Conservation (phyloP, 2,329 filamentous ascomycete genomes). For the Blastomyces emzantsi region DNA sequence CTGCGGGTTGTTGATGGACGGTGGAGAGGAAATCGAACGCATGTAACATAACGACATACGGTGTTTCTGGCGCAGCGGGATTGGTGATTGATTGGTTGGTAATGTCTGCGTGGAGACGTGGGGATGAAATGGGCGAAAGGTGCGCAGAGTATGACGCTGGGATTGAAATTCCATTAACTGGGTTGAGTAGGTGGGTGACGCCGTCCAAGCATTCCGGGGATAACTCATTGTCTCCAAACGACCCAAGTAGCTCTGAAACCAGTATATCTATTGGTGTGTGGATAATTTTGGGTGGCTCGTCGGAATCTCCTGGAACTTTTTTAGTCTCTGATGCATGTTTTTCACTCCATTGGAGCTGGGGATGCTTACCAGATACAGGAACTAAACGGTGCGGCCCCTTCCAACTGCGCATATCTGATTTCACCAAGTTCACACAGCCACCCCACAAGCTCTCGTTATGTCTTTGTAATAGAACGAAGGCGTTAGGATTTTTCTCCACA, state of each 20-base stretch:
- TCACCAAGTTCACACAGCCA: conserved; percentile 72
- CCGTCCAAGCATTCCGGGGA: conserved; percentile 95
- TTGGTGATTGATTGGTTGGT: conserved; percentile 54
- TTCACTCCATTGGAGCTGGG: conserved; percentile 13
- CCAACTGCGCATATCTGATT: conserved; percentile 97
- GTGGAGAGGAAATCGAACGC: conserved; percentile 79
- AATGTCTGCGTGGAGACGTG: conserved; percentile 76
- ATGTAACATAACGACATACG: conserved; percentile 89
- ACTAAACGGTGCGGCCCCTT: conserved; percentile 54
- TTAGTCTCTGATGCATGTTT: conserved; percentile 32
- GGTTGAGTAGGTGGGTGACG: conserved; percentile 79
- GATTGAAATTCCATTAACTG: conserved; percentile 80
- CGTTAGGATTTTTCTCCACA: conserved; percentile 97
- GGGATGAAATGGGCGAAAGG: conserved; percentile 81
- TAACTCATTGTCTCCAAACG: conserved; percentile 94
- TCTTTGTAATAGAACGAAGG: conserved; percentile 81
- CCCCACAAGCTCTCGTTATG: conserved; percentile 80
- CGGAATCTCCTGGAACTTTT: conserved; percentile 26
- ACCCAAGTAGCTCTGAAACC: conserved; percentile 82
- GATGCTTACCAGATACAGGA: conserved; percentile 1
- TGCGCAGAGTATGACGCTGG: conserved; percentile 90
- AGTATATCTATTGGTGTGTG: conserved; percentile 65
- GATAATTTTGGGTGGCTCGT: conserved; percentile 16
- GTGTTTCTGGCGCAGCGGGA: conserved; percentile 70
- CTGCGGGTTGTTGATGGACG: conserved; percentile 13